Base-by-base conservation (phyloP, 164 flowering plant species). In the Protea cynaroides region DNA sequence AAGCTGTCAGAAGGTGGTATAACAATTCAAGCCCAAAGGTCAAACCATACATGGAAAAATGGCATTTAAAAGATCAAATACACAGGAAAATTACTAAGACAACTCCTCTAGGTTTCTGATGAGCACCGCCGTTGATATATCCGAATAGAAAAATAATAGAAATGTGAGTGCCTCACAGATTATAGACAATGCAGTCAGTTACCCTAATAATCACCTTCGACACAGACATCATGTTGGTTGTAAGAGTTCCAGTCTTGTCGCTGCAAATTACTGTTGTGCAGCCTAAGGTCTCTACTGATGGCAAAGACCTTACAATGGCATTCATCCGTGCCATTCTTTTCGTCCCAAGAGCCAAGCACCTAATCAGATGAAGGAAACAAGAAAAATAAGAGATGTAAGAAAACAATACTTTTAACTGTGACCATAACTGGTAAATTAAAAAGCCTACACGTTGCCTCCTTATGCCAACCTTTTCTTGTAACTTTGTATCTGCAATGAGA, bases 201-300 rank as follows among this genome's bases (percentile, higher is more conserved):
- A 2, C 34, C 34, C 34, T 29, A 47, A 53, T 50, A 47, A 56
- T 76, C 66, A 93, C 98, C 98, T 89, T 94, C 44, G 97, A 83
- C 52, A 88, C 96, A 65, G 98, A 94, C 95, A 94, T 94, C 98
- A 94, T 94, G 73, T 94, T 94, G 57, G 98, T 94, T 2, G 98
- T 94, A 65, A 94, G 82, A 40, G 98, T 94, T 59, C 98, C 98
- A 69, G 98, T 94, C 79, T 94, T 94, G 83, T 94, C 98, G 76
- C 95, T 94, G 86, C 98, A 94, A 54, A 94, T 94, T 49, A 94
- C 98, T 25, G 98, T 94, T 24, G 98, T 94, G 74, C 98, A 94
- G 47, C 98, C 98, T 64, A 94, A 79, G 34, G 98, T 94, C 78
- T 94, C 98, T 2, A 94, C 98, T 7, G 97, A 94, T 51, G 98